These are phyloP conservation scores for Metschnikowia dekortorum DNA, from an alignment of 805 yeast species.

Conservation along the genomic window DNA sequence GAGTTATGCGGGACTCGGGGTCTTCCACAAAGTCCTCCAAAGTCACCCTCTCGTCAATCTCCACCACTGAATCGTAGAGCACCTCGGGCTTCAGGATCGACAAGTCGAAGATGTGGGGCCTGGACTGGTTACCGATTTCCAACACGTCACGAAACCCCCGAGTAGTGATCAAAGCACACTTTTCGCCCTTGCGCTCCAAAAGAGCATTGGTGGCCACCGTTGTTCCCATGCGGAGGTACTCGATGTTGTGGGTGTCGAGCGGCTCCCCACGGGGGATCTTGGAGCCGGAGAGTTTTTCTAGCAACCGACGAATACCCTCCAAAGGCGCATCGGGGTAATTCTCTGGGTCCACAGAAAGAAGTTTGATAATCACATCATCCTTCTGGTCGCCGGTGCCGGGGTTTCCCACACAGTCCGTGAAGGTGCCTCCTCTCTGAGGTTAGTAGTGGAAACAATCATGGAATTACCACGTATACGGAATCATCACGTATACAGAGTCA, in stretches of 20 bases:
- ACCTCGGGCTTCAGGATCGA: constrained; percentile 67
- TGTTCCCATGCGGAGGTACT: constrained; percentile 25
- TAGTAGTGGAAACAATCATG: constrained; percentile 1
- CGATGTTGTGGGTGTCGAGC: constrained; percentile 16
- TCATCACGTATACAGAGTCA: too few relatives aligned
- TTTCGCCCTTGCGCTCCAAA: constrained; percentile 86
- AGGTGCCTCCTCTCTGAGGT: constrained; percentile 18
- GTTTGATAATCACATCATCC: constrained; percentile 16
- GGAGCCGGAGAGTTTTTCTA: constrained; percentile 12
- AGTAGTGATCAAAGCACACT: constrained; percentile 80
- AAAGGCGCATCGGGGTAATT: constrained; percentile 19
- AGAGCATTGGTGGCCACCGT: constrained; percentile 84
- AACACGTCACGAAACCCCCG: constrained; percentile 84
- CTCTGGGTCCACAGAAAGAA: constrained; percentile 17
- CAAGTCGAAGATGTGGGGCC: constrained; percentile 87
- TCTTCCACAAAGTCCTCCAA: constrained; percentile 38
- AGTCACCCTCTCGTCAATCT: constrained; percentile 87
- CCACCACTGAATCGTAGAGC: constrained; percentile 72
- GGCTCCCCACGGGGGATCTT: constrained; percentile 17
- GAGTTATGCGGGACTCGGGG: constrained; percentile 7
- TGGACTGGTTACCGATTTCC: constrained; percentile 82
- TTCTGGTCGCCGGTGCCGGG: constrained; percentile 17
- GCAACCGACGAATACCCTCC: constrained; percentile 16
- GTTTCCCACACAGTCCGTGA: constrained; percentile 19
- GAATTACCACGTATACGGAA: too few relatives aligned